Evolutionary conservation across 768 basidiomycete species (phyloP).

Genomic region (Naganishia kalamii): DNA sequence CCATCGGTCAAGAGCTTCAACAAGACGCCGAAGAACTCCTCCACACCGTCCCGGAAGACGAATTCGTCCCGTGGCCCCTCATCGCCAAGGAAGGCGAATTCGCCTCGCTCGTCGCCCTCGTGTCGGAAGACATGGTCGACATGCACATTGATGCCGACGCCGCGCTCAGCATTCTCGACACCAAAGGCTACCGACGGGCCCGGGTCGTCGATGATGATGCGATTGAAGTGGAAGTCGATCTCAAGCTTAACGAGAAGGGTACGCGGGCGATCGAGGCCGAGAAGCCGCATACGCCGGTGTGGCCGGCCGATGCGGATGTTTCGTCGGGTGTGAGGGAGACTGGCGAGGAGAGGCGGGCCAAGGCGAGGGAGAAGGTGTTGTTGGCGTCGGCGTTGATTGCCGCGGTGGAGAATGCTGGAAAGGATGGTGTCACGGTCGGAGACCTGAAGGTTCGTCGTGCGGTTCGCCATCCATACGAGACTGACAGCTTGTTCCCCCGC

Average conservation of each 20-base stretch:
- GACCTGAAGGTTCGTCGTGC: conserved; percentile 23
- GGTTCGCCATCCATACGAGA: background rate
- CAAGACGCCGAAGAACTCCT: conserved; percentile 65
- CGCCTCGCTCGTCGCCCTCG: conserved; percentile 67
- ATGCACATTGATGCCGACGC: conserved; percentile 39
- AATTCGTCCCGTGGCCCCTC: conserved; percentile 72
- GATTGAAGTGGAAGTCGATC: conserved; percentile 33
- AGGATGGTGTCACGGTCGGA: conserved; percentile 28
- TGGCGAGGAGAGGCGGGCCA: background rate
- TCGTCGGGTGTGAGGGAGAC: background rate
- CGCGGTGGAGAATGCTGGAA: conserved; percentile 25
- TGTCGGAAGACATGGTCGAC: conserved; percentile 74
- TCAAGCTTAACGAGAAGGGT: conserved; percentile 7
- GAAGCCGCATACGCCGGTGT: background rate
- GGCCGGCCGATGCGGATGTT: background rate
- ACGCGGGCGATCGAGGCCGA: background rate
- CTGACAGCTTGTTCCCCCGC: background rate
- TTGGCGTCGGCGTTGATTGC: background rate
- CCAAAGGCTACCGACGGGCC: background rate
- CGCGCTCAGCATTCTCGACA: conserved; percentile 10
- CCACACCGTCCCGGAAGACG: conserved; percentile 54
- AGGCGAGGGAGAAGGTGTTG: background rate
- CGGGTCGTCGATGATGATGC: conserved; percentile 32
- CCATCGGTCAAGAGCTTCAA: conserved; percentile 59
- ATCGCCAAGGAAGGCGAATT: conserved; percentile 73